Percentiles rank a stretch among this genome's conserved stretches.
Evolutionary conservation across 306 rosid species (phyloP).

Genomic region (Rubus idaeus): DNA sequence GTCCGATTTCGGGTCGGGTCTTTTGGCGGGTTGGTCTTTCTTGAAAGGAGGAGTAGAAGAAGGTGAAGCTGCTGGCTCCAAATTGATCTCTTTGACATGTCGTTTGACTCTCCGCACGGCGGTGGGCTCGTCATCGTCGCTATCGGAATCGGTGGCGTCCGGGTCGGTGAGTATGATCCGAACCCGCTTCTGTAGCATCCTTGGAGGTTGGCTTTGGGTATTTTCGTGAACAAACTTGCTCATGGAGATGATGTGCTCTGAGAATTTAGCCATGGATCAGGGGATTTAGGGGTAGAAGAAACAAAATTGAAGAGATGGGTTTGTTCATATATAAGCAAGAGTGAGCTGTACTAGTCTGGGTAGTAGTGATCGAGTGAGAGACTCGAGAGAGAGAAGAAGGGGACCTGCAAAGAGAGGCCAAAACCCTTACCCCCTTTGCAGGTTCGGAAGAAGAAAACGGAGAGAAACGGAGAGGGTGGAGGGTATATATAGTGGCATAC

Average conservation of each 20-base stretch:
- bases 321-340: background rate
- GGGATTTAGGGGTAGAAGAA: background rate
- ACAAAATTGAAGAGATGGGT: background rate
- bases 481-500: slow-evolving; percentile 39
- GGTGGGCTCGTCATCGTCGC: slow-evolving; percentile 37
- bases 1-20: slow-evolving; percentile 13
- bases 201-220: background rate
- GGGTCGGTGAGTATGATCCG: slow-evolving; percentile 72
- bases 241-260: slow-evolving; percentile 25
- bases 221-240: background rate
- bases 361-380: background rate
- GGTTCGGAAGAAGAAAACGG: slow-evolving; percentile 7
- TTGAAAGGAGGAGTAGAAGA: slow-evolving; percentile 4
- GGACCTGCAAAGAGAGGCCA: background rate
- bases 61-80: slow-evolving; percentile 17
- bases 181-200: slow-evolving; percentile 36
- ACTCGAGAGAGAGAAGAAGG: background rate
- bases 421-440: slow-evolving; percentile 20
- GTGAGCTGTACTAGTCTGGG: background rate
- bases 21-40: slow-evolving; percentile 23
- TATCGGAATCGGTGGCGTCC: slow-evolving; percentile 75
- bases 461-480: background rate
- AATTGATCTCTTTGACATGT: slow-evolving; percentile 42
- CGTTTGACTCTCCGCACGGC: slow-evolving; percentile 29
- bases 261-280: slow-evolving; percentile 20